Percentiles rank a stretch among this genome's conserved stretches.
phyloP scores from a whole-genome alignment of 2,329 filamentous ascomycete species.

The Alternaria rosae region DNA sequence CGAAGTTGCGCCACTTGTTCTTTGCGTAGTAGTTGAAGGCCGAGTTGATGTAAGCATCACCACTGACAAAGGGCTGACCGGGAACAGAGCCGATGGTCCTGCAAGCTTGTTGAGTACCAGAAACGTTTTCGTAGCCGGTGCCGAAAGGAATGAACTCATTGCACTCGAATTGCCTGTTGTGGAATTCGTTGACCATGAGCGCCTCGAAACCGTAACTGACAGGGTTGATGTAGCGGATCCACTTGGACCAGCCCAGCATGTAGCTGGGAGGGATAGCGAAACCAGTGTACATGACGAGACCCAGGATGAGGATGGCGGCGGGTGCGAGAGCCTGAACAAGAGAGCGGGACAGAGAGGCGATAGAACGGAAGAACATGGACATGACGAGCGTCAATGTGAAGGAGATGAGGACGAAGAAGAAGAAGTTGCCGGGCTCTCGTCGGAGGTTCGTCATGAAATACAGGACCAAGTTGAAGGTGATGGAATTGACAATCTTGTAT shows the following conservation, averaged over 20 bases:
- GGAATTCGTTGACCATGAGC: slow-evolving; percentile 84
- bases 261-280: slow-evolving; percentile 66
- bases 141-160: slow-evolving; percentile 54
- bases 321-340: slow-evolving; percentile 65
- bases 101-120: slow-evolving; percentile 48
- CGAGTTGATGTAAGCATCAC: slow-evolving; percentile 48
- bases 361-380: slow-evolving; percentile 86
- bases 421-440: slow-evolving; percentile 77
- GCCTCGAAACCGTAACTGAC: slow-evolving; percentile 82
- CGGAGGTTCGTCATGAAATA: slow-evolving; percentile 90
- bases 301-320: slow-evolving; percentile 66
- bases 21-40: slow-evolving; percentile 43
- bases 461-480: slow-evolving; percentile 79
- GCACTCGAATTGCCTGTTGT: slow-evolving; percentile 66
- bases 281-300: slow-evolving; percentile 72
- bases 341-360: slow-evolving; percentile 77
- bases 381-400: slow-evolving; percentile 77
- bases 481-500: slow-evolving; percentile 76
- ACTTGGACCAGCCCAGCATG: slow-evolving; percentile 82
- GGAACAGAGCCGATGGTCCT: slow-evolving; percentile 52
- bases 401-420: slow-evolving; percentile 82
- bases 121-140: slow-evolving; percentile 47
- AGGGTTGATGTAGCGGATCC: slow-evolving; percentile 84
- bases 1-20: slow-evolving; percentile 59
- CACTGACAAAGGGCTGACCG: slow-evolving; percentile 49